Base-by-base conservation (phyloP, 2,329 filamentous ascomycete species). In the Curvularia sp. region DNA sequence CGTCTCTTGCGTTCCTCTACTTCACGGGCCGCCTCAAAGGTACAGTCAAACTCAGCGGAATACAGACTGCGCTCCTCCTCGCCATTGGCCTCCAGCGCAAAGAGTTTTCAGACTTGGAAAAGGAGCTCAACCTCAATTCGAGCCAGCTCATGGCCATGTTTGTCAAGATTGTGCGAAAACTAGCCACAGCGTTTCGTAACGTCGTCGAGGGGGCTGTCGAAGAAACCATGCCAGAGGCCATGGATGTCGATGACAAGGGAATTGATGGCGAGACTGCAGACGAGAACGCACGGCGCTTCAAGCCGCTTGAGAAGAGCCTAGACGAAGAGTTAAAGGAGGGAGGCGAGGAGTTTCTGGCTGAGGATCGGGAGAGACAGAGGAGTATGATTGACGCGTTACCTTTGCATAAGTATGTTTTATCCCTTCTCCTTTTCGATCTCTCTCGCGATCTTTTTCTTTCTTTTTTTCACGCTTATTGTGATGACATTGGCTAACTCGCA, bases 81-180 rank as follows among this genome's bases (percentile, higher is more conserved):
- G 93, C 91, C 5, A 74, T 78, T n/a, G 95, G 96, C 19, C 80
- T 98, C 59, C 96, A 99, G 78, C 87, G 91, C 66, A 98, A 98
- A 80, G 89, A 90, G 38, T 82, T 99, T 27, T 91, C 95, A 13
- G 85, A 86, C 12, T 80, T 97, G 8, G 89, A 93, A 61, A 87
- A 89, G 62, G 95, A 99, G 72, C 79, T 97, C 3, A 84, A 84
- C 7, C 80, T 97, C 5, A 87, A 86, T 0, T 84, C 87, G 2
- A 89, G 88, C 43, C 95, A 98, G 79, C 81, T 97, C 3, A 83
- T 99, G 61, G 93, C 94, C 60, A 96, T 98, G 90, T 98, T 99
- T 78, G 92, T 97, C 76, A 99, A 99, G 82, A 90, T 97, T 60
- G 84, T 97, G 59, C 87, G 93, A 65, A 98, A 98, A 80, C 85